phyloP scores from a whole-genome alignment of 495 filamentous ascomycete genomes.

The Talaromyces adpressus region DNA sequence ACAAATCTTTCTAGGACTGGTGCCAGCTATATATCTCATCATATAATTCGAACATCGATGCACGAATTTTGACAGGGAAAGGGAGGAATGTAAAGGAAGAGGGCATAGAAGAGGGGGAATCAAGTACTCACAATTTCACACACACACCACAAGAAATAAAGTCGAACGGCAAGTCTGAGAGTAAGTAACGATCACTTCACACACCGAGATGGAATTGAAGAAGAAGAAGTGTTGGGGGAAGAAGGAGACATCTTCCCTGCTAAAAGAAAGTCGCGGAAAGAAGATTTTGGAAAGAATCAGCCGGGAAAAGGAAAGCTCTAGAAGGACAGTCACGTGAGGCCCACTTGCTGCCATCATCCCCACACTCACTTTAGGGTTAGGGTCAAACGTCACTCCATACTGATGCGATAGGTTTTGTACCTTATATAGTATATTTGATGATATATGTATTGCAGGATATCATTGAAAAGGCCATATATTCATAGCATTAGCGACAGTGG shows the following conservation, averaged over 20 bases:
- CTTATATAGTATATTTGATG: too few species aligned
- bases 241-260: background rate
- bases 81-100: background rate
- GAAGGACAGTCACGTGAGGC: slow-evolving; percentile 17
- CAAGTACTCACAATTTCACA: slow-evolving; percentile 1
- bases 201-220: background rate
- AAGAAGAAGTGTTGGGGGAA: background rate
- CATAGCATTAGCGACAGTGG: slow-evolving; percentile 6
- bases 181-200: background rate
- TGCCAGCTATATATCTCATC: slow-evolving; percentile 46
- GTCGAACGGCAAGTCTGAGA: background rate
- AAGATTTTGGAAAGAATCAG: slow-evolving; percentile 1
- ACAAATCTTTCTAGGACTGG: slow-evolving; percentile 37
- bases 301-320: slow-evolving; percentile 39
- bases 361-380: too few species aligned
- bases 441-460: too few species aligned
- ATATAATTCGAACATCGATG: slow-evolving; percentile 16
- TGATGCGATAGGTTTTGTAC: too few species aligned
- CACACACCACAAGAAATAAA: background rate
- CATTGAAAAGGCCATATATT: background rate
- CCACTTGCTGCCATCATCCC: too few species aligned
- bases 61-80: background rate
- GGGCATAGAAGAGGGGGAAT: background rate
- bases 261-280: background rate
- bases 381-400: too few species aligned